Base-by-base conservation (phyloP, 129 eudicot species). In the Saussurea involucrata region DNA sequence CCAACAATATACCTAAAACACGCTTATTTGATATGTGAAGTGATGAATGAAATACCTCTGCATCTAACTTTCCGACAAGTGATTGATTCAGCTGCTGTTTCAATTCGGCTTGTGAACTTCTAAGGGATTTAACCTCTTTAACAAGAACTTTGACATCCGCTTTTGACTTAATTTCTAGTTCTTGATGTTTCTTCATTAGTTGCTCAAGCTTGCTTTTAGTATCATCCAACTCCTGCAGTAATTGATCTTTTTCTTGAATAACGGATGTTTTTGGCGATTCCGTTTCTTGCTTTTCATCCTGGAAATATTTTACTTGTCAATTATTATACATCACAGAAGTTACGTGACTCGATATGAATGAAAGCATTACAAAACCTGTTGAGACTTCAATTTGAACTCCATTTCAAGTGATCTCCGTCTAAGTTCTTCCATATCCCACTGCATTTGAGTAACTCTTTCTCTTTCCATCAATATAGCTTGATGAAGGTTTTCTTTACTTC, bases 391-490 rank as follows among this genome's bases (percentile, higher is more conserved):
- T 72, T 86, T 88, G 82, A 89, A 60, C 77, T 95, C 97, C 90
- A 89, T 85, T 82, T 95, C 97, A 34, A 89, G 67, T 37, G 99
- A 89, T 80, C 86, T 94, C 32, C 85, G 87, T 73, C 91, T 77
- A 67, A 92, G 92, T 85, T 95, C 97, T 76, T 95, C 99, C 99
- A 95, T 95, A 74, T 92, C 96, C 99, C 99, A 95, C 78, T 95
- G 99, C 99, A 92, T 95, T 84, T 92, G 96, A 73, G 90, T 95
- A 75, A 88, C 83, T 81, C 96, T 89, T 72, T 89, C 99, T 77
- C 88, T 85, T 82, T 95, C 99, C 84, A 86, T 83, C 31, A 83
- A 65, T 44, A 95, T 83, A 24, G 99, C 95, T 82, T 95, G 99
- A 76, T 95, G 92, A 69, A 95, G 93, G 81, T 87, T 95, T 80